Evolutionary conservation across 2,329 filamentous ascomycete species (phyloP).

Genomic region (Penicillium sclerotiorum): DNA sequence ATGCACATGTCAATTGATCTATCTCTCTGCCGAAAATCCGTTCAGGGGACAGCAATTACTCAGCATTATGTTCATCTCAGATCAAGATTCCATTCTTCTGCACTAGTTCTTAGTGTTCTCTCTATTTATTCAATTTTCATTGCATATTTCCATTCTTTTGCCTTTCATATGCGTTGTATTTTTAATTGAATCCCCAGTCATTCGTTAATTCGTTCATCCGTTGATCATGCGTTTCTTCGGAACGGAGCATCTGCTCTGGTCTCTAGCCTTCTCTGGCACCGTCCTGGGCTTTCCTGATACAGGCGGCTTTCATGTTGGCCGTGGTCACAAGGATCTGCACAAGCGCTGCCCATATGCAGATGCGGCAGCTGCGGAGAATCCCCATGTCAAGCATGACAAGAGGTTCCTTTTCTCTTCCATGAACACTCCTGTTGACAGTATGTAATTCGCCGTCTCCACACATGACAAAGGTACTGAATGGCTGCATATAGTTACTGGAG

Average conservation of each 20-base stretch:
- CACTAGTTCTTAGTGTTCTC: too few species aligned
- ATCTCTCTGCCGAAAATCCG: too few species aligned
- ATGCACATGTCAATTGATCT: too few species aligned
- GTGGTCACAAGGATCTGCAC: conserved; percentile 11
- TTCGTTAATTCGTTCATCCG: background rate
- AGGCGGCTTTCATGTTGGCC: conserved; percentile 3
- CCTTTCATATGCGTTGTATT: too few species aligned
- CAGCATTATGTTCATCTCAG: background rate
- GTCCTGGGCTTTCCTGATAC: conserved; percentile 15
- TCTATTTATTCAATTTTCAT: background rate
- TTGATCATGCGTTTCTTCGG: conserved; percentile 16
- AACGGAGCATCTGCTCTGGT: conserved; percentile 11
- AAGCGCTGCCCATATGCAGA: conserved; percentile 26
- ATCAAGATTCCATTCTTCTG: background rate
- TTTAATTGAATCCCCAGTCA: too few species aligned
- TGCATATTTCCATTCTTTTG: background rate
- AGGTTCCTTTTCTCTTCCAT: conserved; percentile 27
- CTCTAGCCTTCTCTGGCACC: conserved; percentile 9
- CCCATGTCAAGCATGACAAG: conserved; percentile 18
- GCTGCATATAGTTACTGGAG: conserved; percentile 36
- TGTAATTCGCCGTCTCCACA: too few species aligned
- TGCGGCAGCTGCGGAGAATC: conserved; percentile 5
- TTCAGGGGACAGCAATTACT: too few species aligned
- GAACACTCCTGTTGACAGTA: conserved; percentile 32
- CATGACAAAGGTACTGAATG: too few species aligned